Base-by-base conservation (phyloP, 2,329 filamentous ascomycete genomes). In the Aspergillus sp. region DNA sequence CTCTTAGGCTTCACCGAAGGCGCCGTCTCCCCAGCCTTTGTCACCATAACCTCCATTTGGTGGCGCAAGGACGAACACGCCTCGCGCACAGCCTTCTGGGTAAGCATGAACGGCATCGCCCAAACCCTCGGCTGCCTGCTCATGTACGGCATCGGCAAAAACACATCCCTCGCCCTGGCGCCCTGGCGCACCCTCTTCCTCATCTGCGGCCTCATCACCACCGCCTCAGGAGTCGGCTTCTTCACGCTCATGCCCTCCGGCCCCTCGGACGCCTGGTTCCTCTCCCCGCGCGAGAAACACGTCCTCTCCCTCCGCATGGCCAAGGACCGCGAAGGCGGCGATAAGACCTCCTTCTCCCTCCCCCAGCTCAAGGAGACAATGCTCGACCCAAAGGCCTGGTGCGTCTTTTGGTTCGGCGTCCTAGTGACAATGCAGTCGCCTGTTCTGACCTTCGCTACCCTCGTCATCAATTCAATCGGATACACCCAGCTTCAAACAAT, bases 161-260 rank as follows among this genome's bases (percentile, higher is more conserved):
- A 51, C 21, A 21, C 31, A 3, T 14, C 25, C 3, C 27, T 47
- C 3, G 27, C 23, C 11, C 49, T 69, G 2, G 70, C 70, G 1
- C 72, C 77, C 1, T 82, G 80, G 79, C 68, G 78, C 40, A 65
- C 71, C 0, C 67, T 82, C 51, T 82, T 82, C 64, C 66, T 82
- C 33, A 68, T 82, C 19, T 80, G 76, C 60, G 80, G 80, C 17
- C 75, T 73, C 1, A 54, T 80, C 14, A 82, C 80, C 0, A 64
- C 70, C 4, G 68, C 67, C 2, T 69, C 71, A 9, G 80, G 79
- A 4, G 64, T 79, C 0, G 52, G 73, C 2, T 82, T 82, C 65
- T 77, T 73, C 57, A 61, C 77, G 7, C 51, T 54, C 17, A 54
- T 54, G 51, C 80, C 80, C 2, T 71, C 68, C 40, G 74, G 76